Evolutionary conservation across 2,329 filamentous ascomycete genomes (phyloP), one percentile per base, ranked within the genome.

Genomic region (Cercospora berteroae): DNA sequence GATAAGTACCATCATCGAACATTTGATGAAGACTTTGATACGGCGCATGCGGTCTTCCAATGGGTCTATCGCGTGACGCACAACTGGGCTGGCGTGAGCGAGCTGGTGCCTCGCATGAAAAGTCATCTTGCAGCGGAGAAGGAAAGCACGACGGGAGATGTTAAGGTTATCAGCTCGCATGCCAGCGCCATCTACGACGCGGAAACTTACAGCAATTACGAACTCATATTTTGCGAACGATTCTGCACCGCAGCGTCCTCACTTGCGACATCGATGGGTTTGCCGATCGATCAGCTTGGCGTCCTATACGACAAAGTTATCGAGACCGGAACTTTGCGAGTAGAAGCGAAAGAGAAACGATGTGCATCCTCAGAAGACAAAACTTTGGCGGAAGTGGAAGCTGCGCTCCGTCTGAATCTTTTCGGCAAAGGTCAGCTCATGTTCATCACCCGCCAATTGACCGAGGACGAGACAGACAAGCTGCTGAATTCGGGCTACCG

Each of bases 21-120:
- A 29, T 87, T 89, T 63, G 87, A 89, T 67, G 92, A 96, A 68
- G 87, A 89, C 13, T 94, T 97, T 74, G 88, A 88, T 65, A 88
- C 88, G 25, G 86, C 87, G 0, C 92, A 96, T 75, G 87, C 91
- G 0, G 87, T 94, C 1, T 96, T 95, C 78, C 88, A 93, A 60
- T 96, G 93, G 93, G 89, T 95, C 74, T 96, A 91, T 76, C 87
- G 91, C 65, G 91, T 92, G 2, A 92, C 91, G 6, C 86, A 89
- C 67, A 90, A 93, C 77, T 97, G 93, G 93, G 76, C 80, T 7
- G 85, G 87, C 48, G 84, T 96, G 27, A 83, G 83, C 64, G 86
- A 88, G 55, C 82, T 95, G 5, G 83, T 96, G 25, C 86, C 86
- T 6, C 86, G 86, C 50, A 96, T 96, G 90, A 85, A 85, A 63